Evolutionary conservation across 2,329 filamentous ascomycete species (phyloP).

Genomic region (Verticillium zaregamsianum): DNA sequence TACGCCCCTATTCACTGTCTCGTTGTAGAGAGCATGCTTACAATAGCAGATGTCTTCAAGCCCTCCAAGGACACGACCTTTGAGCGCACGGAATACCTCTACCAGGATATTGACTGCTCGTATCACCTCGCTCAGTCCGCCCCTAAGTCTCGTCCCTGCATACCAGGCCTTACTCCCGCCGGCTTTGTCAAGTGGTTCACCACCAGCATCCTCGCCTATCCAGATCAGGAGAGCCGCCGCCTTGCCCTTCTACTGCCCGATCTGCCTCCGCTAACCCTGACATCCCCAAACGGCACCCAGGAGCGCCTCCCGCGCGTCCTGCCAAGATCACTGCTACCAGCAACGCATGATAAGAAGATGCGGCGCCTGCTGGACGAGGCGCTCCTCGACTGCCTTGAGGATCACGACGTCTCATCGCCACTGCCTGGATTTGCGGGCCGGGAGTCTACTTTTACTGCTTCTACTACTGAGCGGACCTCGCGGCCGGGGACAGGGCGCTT

Average conservation of each 20-base stretch:
- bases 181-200: slow-evolving; percentile 72
- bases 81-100: slow-evolving; percentile 55
- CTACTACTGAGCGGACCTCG: not conserved
- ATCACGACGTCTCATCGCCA: not conserved
- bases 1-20: not conserved
- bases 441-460: not conserved
- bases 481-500: not conserved
- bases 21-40: slow-evolving; percentile 2
- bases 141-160: slow-evolving; percentile 45
- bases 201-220: slow-evolving; percentile 68
- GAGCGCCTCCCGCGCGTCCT: slow-evolving; percentile 78
- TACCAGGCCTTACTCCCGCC: slow-evolving; percentile 62
- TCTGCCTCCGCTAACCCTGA: slow-evolving; percentile 47
- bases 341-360: slow-evolving; percentile 48
- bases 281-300: slow-evolving; percentile 56
- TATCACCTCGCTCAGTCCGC: slow-evolving; percentile 61
- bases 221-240: slow-evolving; percentile 68
- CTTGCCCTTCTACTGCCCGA: slow-evolving; percentile 64
- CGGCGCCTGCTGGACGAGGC: slow-evolving; percentile 58
- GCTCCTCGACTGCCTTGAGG: slow-evolving; percentile 42
- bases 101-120: slow-evolving; percentile 48
- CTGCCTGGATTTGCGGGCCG: not conserved
- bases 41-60: slow-evolving; percentile 46
- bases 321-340: slow-evolving; percentile 68
- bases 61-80: slow-evolving; percentile 31